phyloP scores from a whole-genome alignment of 2,329 filamentous ascomycete genomes.

The Colletotrichum caudatum region DNA sequence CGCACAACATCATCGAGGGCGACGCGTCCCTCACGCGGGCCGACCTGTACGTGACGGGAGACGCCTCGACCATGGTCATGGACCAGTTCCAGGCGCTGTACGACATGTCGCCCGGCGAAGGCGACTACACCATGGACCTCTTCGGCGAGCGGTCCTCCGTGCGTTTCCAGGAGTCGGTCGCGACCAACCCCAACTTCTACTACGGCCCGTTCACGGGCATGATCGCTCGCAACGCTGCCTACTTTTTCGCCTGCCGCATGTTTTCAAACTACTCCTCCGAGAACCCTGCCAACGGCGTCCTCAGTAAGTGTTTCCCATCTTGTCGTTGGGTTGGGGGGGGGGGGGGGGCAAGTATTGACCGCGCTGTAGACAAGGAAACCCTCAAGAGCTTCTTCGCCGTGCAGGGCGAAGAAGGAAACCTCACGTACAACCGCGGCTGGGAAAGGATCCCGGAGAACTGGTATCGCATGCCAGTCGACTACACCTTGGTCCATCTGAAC shows the following conservation, averaged over 20 bases:
- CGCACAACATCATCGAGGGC: conserved; percentile 67
- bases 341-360: conserved; percentile 2
- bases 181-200: conserved; percentile 66
- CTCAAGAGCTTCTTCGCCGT: conserved; percentile 63
- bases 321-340: too few relatives aligned
- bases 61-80: conserved; percentile 65
- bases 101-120: conserved; percentile 43
- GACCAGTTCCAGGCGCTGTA: conserved; percentile 59
- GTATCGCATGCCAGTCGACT: conserved; percentile 59
- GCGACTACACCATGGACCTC: conserved; percentile 52
- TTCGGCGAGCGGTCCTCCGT: conserved; percentile 57
- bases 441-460: conserved; percentile 66
- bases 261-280: conserved; percentile 59
- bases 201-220: conserved; percentile 65
- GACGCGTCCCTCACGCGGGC: conserved; percentile 65
- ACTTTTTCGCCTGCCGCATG: conserved; percentile 57
- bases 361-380: conserved; percentile 48
- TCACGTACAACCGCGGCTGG: conserved; percentile 60
- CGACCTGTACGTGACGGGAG: conserved; percentile 64
- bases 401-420: conserved; percentile 52
- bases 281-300: conserved; percentile 48
- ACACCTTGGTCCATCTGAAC: conserved; percentile 57
- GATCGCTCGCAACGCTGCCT: conserved; percentile 61
- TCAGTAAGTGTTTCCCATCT: conserved; percentile 33
- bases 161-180: conserved; percentile 61